Conservation (phyloP, 2,329 filamentous ascomycete species). For the Neoarthrinium moseri region DNA sequence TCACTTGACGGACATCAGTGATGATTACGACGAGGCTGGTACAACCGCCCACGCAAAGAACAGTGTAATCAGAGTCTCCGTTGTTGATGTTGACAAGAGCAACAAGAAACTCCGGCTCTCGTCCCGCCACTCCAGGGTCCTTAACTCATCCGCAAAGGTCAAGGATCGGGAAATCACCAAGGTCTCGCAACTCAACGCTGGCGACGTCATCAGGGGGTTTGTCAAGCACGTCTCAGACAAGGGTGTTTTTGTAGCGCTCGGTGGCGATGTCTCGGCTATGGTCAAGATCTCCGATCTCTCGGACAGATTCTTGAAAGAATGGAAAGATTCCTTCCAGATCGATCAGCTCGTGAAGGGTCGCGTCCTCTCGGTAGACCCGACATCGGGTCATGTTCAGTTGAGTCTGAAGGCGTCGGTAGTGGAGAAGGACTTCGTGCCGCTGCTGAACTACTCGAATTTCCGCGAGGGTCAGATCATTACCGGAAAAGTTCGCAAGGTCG, state of each 20-base stretch:
- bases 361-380: slow-evolving; percentile 68
- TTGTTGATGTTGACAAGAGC: slow-evolving; percentile 73
- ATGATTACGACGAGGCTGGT: slow-evolving; percentile 82
- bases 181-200: slow-evolving; percentile 68
- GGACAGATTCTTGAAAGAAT: slow-evolving; percentile 89
- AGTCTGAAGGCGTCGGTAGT: slow-evolving; percentile 84
- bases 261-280: slow-evolving; percentile 76
- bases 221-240: slow-evolving; percentile 87
- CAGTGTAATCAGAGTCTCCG: slow-evolving; percentile 82
- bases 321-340: slow-evolving; percentile 84
- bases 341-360: slow-evolving; percentile 91
- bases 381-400: slow-evolving; percentile 74
- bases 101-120: slow-evolving; percentile 87
- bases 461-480: slow-evolving; percentile 79
- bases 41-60: slow-evolving; percentile 76
- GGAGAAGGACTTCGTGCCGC: slow-evolving; percentile 74
- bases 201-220: slow-evolving; percentile 85
- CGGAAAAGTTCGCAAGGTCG: slow-evolving; percentile 88
- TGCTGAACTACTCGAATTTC: slow-evolving; percentile 73
- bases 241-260: slow-evolving; percentile 82
- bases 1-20: slow-evolving; percentile 77
- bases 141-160: slow-evolving; percentile 80
- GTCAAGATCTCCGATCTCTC: slow-evolving; percentile 87
- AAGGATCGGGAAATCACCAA: slow-evolving; percentile 77
- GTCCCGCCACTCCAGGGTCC: slow-evolving; percentile 79